Evolutionary conservation across 2,329 filamentous ascomycete species (phyloP), one percentile per base, ranked within the genome.

Genomic region (Botrytis paeoniae): DNA sequence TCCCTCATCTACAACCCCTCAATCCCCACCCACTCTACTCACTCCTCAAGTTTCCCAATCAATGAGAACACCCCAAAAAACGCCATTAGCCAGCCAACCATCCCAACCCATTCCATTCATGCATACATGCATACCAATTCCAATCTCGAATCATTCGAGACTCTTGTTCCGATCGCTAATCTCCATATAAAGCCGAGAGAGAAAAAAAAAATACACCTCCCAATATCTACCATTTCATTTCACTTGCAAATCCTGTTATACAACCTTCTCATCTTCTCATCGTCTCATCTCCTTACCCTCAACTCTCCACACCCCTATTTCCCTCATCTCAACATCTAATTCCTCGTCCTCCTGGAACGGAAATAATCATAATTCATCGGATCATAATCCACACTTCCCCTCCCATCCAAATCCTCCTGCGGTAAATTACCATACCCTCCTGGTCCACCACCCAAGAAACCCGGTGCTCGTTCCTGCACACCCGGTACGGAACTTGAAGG

Each of bases 361-460:
- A 80, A 81, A 76, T 81, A 80, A 72, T 81, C 80, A 75, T 81
- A 81, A 68, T 73, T 77, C 74, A 73, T 77, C 8, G 79, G 77
- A 74, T 81, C 78, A 20, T 73, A 54, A 20, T 78, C 79, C 35
- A 82, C 79, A 45, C 60, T 68, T 1, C 64, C 35, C 45, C 32
- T 51, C 6, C 35, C 41, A 64, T 71, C 69, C 37, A 71, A 12
- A 64, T 83, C 81, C 59, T 82, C 80, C 78, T 90, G 88, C 0
- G 88, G 86, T 71, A 91, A 80, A 39, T 86, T 85, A 22, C 87
- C 89, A 79, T 91, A 91, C 0, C 89, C 89, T 69, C 84, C 82
- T 1, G 88, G 87, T 3, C 88, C 88, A 70, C 88, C 87, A 29
- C 88, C 88, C 29, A 89, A 80, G 74, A 88, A 86, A 18, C 87